Base-by-base conservation (phyloP, 2,329 filamentous ascomycete genomes). In the Penicillium sp. region DNA sequence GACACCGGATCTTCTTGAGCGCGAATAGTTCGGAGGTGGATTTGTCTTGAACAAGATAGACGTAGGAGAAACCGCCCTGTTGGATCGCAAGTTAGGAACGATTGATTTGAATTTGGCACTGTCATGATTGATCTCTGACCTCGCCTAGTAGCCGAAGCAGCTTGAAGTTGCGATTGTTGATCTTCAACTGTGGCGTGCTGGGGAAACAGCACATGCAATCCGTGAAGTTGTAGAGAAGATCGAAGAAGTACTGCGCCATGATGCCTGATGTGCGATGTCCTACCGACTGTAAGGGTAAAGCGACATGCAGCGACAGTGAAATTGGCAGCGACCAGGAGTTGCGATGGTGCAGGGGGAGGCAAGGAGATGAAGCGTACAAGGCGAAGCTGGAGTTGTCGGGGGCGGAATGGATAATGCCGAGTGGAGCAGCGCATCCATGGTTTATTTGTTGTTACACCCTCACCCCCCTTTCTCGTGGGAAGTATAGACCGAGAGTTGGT, bases 201-300 rank as follows among this genome's bases (percentile, higher is more conserved):
- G 92, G 90, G 61, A 98, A 96, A 72, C 92, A 98, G 66, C 84
- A 90, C 67, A 96, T 81, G 74, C 90, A 96, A 69, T 89, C 93
- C 48, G 86, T 88, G 45, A 98, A 77, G 43, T 88, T 93, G 66
- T 92, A 94, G 52, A 96, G 71, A 23, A 94, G 74, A 63, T 96
- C 92, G 50, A 90, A 77, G 45, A 96, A 73, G 61, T 93, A 82
- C 65, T 88, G 83, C 59, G 85, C 79, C 85, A 90, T 90, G 58
- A 16, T 45, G 47, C 23, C 9, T 16, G 27, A 20, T 30, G 25
- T 31, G 32, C 13, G 29, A 28, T 30, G 23, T n/a, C 10, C 18
- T 16, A 29, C 26, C 11, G 16, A 28, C 14, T 23, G 23, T 32
- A 31, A 16, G 28, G 5, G n/a, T 31, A 28, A 13, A 30, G 27